Percentiles rank a stretch among this genome's conserved stretches.
Evolutionary conservation across 1,139 yeast genomes (phyloP).

Genomic region (Hyphopichia wangnamkhiaoensis): DNA sequence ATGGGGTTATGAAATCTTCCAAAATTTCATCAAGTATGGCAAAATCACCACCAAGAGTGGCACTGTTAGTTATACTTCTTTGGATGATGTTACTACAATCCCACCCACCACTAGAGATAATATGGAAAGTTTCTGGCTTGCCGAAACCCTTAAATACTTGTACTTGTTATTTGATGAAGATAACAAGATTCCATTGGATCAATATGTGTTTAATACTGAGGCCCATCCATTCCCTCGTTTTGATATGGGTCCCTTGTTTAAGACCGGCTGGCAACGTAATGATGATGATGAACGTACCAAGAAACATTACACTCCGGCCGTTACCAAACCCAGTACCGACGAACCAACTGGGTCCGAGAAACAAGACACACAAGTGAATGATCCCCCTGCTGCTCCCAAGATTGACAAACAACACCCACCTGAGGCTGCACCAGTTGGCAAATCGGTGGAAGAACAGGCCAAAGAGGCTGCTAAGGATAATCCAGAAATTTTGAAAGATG

Average conservation of each 20-base stretch:
- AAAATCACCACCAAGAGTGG: constrained; percentile 53
- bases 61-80: constrained; percentile 60
- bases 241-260: constrained; percentile 52
- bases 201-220: constrained; percentile 85
- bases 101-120: constrained; percentile 64
- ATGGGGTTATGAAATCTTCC: constrained; percentile 89
- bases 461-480: constrained; percentile 37
- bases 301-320: constrained; percentile 4
- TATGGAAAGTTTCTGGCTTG: constrained; percentile 92
- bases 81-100: constrained; percentile 66
- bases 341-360: constrained; percentile 20
- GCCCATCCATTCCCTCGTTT: constrained; percentile 90
- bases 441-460: constrained; percentile 39
- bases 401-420: constrained; percentile 38
- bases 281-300: constrained; percentile 4
- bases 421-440: constrained; percentile 46
- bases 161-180: constrained; percentile 77
- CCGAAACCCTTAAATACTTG: constrained; percentile 88
- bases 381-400: constrained; percentile 2
- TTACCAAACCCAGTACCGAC: neutral
- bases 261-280: constrained; percentile 64
- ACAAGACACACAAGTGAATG: constrained; percentile 16
- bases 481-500: constrained; percentile 28
- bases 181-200: constrained; percentile 56
- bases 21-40: constrained; percentile 65